Conservation (phyloP, 1,139 yeast genomes). For the Entelexis paramagnoliae region DNA sequence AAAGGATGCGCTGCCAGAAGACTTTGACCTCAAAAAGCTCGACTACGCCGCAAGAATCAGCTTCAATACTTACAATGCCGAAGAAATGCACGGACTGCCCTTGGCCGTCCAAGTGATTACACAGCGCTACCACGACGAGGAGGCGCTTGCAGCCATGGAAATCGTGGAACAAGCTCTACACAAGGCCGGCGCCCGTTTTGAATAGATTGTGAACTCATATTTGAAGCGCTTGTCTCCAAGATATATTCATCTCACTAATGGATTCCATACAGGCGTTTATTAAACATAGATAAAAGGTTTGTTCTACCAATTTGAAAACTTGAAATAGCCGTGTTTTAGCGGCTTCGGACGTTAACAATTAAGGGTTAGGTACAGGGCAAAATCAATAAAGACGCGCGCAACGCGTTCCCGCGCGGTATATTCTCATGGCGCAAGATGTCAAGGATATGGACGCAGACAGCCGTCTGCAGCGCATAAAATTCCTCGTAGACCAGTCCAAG, state of each 20-base stretch:
- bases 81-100: conserved; percentile 50
- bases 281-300: no score
- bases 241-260: no score
- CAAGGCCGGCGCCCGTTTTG: conserved; percentile 20
- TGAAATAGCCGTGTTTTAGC: no score
- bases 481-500: conserved; percentile 70
- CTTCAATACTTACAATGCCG: conserved; percentile 42
- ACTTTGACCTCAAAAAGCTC: conserved; percentile 31
- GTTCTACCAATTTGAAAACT: no score
- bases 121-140: conserved; percentile 48
- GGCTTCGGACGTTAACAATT: background rate
- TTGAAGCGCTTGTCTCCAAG: no score
- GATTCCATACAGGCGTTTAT: no score
- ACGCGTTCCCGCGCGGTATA: conserved; percentile 1
- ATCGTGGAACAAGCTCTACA: conserved; percentile 31
- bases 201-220: background rate
- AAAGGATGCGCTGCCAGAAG: conserved; percentile 34
- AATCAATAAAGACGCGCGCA: background rate
- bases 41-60: conserved; percentile 32
- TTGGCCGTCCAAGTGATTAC: conserved; percentile 56
- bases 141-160: conserved; percentile 40
- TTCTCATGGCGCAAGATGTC: conserved; percentile 1
- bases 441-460: conserved; percentile 26
- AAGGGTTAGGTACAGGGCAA: background rate
- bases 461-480: conserved; percentile 55